Evolutionary conservation across 495 filamentous ascomycete genomes (phyloP).

Genomic region (Aspergillus bridgeri): DNA sequence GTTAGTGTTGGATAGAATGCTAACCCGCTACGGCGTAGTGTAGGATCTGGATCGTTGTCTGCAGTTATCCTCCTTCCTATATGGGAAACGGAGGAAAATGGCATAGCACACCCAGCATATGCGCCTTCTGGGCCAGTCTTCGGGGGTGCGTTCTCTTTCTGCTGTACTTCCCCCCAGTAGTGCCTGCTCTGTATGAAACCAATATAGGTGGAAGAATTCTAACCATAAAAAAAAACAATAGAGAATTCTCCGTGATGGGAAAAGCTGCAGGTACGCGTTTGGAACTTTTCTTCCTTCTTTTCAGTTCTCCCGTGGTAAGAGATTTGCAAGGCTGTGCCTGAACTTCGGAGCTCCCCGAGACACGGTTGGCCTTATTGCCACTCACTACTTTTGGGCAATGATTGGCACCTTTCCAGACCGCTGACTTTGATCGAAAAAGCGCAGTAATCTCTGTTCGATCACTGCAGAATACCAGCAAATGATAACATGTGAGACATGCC

Average conservation of each 20-base stretch:
- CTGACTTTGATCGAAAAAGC: background rate
- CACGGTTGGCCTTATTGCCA: background rate
- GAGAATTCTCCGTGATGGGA: background rate
- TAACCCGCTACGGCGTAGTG: background rate
- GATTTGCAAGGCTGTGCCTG: background rate
- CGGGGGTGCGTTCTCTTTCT: background rate
- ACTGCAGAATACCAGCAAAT: conserved; percentile 2
- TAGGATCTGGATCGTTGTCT: background rate
- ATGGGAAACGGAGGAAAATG: background rate
- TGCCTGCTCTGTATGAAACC: too few relatives aligned
- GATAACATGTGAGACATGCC: conserved; percentile 17
- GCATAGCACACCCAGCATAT: background rate
- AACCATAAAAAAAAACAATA: too few relatives aligned
- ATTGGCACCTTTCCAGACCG: background rate
- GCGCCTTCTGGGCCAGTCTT: background rate
- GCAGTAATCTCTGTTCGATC: background rate
- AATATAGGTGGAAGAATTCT: too few relatives aligned
- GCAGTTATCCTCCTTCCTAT: background rate
- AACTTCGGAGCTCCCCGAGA: background rate
- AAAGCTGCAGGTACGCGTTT: background rate
- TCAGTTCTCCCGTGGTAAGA: background rate
- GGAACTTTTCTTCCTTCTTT: background rate
- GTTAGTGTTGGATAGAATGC: background rate
- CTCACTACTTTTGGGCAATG: background rate
- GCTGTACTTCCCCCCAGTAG: background rate